Base-by-base conservation (phyloP, 148 eudicot genomes). In the Chenopodium berlandieri region DNA sequence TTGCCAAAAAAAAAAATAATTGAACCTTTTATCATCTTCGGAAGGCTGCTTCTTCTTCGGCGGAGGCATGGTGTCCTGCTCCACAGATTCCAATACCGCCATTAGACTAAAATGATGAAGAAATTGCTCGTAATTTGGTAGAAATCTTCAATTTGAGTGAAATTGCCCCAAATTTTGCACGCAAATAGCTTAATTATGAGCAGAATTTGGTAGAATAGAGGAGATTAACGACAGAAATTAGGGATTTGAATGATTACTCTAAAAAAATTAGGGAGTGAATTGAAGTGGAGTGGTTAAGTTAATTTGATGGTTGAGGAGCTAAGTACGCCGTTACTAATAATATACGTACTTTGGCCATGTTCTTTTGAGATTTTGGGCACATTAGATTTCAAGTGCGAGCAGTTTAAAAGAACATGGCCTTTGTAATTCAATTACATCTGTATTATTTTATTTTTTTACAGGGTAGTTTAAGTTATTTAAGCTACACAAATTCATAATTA, bases 11-110 rank as follows among this genome's bases (percentile, higher is more conserved):
- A 10, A 32, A 7, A 37, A 37, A 37, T 5, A 37, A 88, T 88
- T 84, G 56, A 44, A 88, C 98, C 98, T 91, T 82, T 95, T 89
- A 2, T 93, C 97, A 40, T 93, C 97, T 9, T 91, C 94, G 32
- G 97, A 89, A 19, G 52, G 80, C 40, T 85, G 69, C 54, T 93
- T 86, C 81, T 93, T 91, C 89, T 88, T 91, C 79, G 86, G 88
- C 71, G 86, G 85, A 74, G 78, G 87, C 77, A 80, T 84, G 13
- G 82, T 17, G 11, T 84, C 88, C 72, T 91, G 91, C 67, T 77
- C 90, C 7, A 78, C 82, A 25, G 66, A 11, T 78, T 81, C 74
- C n/a, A 75, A 75, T 9, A 40, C 79, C 67, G 92, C 94, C 97
- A 92, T 94, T 73, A 71, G 37, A 7, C 72, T 9, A 7, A 44